phyloP scores from a whole-genome alignment of 352 stramenopile species.

The Phytophthora constricta region DNA sequence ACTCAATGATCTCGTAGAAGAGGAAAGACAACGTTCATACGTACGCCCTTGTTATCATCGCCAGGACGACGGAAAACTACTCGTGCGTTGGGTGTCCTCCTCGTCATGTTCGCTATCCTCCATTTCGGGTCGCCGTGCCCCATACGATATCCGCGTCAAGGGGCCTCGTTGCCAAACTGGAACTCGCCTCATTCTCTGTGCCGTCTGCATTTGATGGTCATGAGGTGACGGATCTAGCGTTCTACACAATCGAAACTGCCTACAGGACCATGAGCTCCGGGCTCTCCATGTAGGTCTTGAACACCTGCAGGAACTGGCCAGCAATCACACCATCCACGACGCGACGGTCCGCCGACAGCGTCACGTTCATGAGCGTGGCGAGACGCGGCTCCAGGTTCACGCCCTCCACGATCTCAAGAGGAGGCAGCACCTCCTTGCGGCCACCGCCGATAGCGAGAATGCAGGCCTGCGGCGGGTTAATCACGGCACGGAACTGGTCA shows the following conservation, averaged over 20 bases:
- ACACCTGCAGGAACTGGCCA: slow-evolving; percentile 95
- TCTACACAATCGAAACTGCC: slow-evolving; percentile 24
- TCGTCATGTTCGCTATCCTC: slow-evolving; percentile 11
- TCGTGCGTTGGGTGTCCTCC: slow-evolving; percentile 7
- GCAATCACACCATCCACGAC: slow-evolving; percentile 98
- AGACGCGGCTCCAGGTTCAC: slow-evolving; percentile 87
- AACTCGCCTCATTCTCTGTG: slow-evolving; percentile 26
- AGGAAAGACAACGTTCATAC: slow-evolving; percentile 30
- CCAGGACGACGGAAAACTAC: slow-evolving; percentile 27
- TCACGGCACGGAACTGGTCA: slow-evolving; percentile 97
- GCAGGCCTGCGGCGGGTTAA: slow-evolving; percentile 98
- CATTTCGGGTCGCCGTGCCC: slow-evolving; percentile 6
- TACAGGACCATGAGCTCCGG: slow-evolving; percentile 91
- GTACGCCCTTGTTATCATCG: slow-evolving; percentile 39
- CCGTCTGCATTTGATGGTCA: slow-evolving; percentile 33
- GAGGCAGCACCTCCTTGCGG: slow-evolving; percentile 84
- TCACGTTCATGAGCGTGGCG: slow-evolving; percentile 95
- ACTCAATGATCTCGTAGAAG: slow-evolving; percentile 4
- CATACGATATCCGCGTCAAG: slow-evolving; percentile 5
- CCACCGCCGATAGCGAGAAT: slow-evolving; percentile 98
- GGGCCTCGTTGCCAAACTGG: slow-evolving; percentile 7
- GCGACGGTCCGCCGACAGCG: slow-evolving; percentile 96
- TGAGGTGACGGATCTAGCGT: slow-evolving; percentile 32
- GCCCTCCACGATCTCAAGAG: slow-evolving; percentile 45
- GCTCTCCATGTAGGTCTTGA: slow-evolving; percentile 97